phyloP scores from a whole-genome alignment of 176 grass and related monocot genomes.

The Lolium rigidum region DNA sequence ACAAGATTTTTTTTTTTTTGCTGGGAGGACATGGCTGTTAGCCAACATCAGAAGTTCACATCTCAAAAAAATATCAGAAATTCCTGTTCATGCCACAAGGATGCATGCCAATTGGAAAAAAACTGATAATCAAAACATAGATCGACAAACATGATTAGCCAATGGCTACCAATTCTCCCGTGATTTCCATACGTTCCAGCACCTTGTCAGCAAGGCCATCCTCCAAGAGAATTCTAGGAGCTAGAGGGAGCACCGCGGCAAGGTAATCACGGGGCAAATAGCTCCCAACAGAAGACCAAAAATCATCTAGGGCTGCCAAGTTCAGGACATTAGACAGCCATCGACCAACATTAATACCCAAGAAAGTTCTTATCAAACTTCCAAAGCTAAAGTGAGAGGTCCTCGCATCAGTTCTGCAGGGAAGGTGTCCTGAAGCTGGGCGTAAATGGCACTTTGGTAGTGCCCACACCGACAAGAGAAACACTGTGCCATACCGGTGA shows the following conservation, averaged over 20 bases:
- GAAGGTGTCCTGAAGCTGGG: not conserved
- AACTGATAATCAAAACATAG: no score
- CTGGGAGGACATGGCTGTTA: no score
- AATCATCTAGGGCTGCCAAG: not conserved
- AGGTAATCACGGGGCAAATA: not conserved
- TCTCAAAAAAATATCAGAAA: no score
- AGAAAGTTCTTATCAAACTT: not conserved
- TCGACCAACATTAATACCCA: not conserved
- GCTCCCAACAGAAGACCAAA: not conserved
- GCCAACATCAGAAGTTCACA: no score
- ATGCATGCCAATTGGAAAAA: no score
- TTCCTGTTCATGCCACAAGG: no score
- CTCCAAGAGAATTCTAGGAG: not conserved
- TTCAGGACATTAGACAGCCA: not conserved
- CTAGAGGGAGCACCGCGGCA: not conserved
- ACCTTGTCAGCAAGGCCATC: not conserved
- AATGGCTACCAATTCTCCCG: no score
- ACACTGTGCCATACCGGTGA: not conserved
- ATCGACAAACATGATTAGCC: no score
- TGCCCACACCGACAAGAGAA: not conserved
- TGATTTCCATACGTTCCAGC: constrained; percentile 3
- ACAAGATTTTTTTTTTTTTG: not conserved
- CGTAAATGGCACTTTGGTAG: not conserved
- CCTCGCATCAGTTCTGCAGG: not conserved
- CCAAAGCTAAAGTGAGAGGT: not conserved